Base-by-base conservation (phyloP, 257 asterid genomes). In the Scutellaria baicalensis region DNA sequence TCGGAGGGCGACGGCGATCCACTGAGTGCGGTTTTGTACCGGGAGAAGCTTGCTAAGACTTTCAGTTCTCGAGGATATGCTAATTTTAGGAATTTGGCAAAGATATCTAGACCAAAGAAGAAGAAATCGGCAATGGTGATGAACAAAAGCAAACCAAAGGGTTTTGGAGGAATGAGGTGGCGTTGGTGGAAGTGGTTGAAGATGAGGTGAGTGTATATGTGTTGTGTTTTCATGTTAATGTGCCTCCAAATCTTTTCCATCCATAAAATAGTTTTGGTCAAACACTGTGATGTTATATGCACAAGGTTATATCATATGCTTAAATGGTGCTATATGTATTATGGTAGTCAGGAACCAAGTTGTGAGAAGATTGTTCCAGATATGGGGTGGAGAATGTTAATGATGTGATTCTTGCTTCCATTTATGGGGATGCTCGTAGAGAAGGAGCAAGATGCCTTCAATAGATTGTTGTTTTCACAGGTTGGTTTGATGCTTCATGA, bases 401-500 rank as follows among this genome's bases (percentile, higher is more conserved):
- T 67, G 97, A 89, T 73, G 96, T 89, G 82, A 77, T 86, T 81
- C 85, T 94, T 80, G 87, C 93, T 61, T 89, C 97, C 33, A 76
- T 85, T 23, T 94, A 91, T 21, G 97, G 97, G 35, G 99, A 93
- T 77, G 91, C 99, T 63, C 93, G 96, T 89, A 76, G 99, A 91
- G 80, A 94, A 87, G 80, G 99, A 94, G 85, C 96, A 89, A 74
- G 99, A 94, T 52, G 99, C 89, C 80, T 86, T 76, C 69, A 94
- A 86, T 64, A 86, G 74, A 69, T 73, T 91, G 67, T 64, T 94
- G 78, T 88, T 89, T 83, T 74, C 84, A 9, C 96, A 91, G 99
- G 99, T 94, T 70, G 68, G 88, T 81, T 63, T 45, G 51, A 50
- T 47, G 8, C 6, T 60, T 52, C 23, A 51, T 60, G 35, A 71